Base-by-base conservation (phyloP, 1,284 basidiomycete species). In the Cerrena zonata region DNA sequence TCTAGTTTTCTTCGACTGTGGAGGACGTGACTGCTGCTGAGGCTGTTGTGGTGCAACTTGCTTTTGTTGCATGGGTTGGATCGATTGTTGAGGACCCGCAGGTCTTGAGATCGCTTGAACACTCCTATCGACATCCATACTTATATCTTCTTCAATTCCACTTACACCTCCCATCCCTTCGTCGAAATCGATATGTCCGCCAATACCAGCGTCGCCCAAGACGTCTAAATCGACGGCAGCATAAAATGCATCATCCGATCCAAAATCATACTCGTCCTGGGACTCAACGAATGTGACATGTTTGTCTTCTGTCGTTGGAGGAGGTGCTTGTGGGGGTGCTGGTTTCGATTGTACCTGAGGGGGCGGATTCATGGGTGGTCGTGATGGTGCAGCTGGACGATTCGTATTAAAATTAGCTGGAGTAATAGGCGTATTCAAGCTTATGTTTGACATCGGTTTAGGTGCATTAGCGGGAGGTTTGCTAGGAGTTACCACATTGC, bases 171-270 rank as follows among this genome's bases (percentile, higher is more conserved):
- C 55, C 30, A 50, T 56, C 15, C 63, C 69, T 47, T 78, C 77
- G 15, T 78, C 77, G 43, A 67, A 76, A 55, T 79, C 73, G 47
- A 84, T 77, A 4, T 61, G 68, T 2, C 66, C 55, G 5, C 68
- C 68, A 5, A 69, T 37, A 13, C 65, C 67, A 37, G 59, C 58
- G 53, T 83, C 80, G 18, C 68, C 69, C n/a, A n/a, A n/a, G 11
- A 79, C 78, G 1, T 72, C 76, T 1, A 84, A 68, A 54, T 85
- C 82, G 21, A 84, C 69, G 7, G 71, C 66, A 22, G 81, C 81
- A 36, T 82, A 68, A 54, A 85, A 75, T 3, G 73, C 80, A 50
- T 80, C 84, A 47, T 86, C 85, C 0, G 80, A 82, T 43, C 69
- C 67, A 57, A 84, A 75, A 15, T 70, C 71, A 57, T 76, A 84